Percentiles rank a stretch among this genome's conserved stretches.
phyloP scores from a whole-genome alignment of 768 basidiomycete genomes.

The Mycena metata region DNA sequence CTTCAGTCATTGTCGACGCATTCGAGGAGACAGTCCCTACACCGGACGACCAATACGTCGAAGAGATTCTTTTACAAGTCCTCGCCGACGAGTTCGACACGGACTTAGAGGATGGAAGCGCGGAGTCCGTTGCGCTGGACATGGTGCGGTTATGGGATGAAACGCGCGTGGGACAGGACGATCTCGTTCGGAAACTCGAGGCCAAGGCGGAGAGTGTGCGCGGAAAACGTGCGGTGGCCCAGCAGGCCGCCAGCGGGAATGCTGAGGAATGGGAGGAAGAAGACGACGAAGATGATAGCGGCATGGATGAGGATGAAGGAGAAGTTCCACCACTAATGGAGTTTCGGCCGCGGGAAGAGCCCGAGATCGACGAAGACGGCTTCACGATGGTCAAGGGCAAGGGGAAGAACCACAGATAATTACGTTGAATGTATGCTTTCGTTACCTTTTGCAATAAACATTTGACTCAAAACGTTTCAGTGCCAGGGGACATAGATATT shows the following conservation, averaged over 20 bases:
- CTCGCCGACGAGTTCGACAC: slow-evolving; percentile 92
- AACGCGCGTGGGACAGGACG: slow-evolving; percentile 58
- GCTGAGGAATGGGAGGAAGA: slow-evolving; percentile 63
- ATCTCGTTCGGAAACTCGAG: slow-evolving; percentile 73
- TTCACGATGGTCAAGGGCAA: slow-evolving; percentile 85
- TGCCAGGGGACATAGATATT: no score
- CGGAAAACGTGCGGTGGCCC: slow-evolving; percentile 67
- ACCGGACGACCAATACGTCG: slow-evolving; percentile 81
- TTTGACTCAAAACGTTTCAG: no score
- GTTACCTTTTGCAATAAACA: no score
- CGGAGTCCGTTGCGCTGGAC: slow-evolving; percentile 78
- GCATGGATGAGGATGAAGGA: slow-evolving; percentile 57
- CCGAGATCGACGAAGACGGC: slow-evolving; percentile 91
- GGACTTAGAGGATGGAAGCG: slow-evolving; percentile 88
- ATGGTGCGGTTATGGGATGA: slow-evolving; percentile 78
- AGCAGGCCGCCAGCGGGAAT: slow-evolving; percentile 56
- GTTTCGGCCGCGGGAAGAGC: slow-evolving; percentile 62
- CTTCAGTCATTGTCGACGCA: slow-evolving; percentile 82
- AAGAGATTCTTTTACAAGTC: slow-evolving; percentile 84
- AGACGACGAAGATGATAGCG: slow-evolving; percentile 53
- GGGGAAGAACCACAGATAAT: slow-evolving; percentile 63
- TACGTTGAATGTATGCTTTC: slow-evolving; percentile 8
- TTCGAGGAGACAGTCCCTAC: slow-evolving; percentile 70
- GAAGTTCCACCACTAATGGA: slow-evolving; percentile 71
- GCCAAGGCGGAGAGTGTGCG: slow-evolving; percentile 67